Conservation (phyloP, 768 basidiomycete species). For the Pluteus cervinus region DNA sequence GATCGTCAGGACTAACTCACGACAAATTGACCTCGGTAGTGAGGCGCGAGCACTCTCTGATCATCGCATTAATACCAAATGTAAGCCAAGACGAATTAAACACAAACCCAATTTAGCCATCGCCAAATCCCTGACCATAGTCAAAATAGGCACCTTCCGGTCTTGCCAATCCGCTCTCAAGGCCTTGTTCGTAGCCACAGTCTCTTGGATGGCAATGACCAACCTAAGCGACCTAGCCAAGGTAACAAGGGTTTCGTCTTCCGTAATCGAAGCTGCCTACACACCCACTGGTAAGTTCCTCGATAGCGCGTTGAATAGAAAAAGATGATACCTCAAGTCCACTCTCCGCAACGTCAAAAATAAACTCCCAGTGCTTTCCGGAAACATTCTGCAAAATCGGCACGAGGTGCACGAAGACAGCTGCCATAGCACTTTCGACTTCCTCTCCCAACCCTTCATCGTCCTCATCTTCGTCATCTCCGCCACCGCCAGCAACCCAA, state of each 20-base stretch:
- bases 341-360: conserved; percentile 84
- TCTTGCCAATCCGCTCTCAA: conserved; percentile 67
- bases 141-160: conserved; percentile 45
- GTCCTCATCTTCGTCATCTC: conserved; percentile 67
- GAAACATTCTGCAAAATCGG: conserved; percentile 84
- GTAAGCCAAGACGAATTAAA: conserved; percentile 14
- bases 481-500: conserved; percentile 67
- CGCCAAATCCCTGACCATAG: conserved; percentile 56
- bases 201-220: conserved; percentile 61
- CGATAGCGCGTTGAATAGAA: neutral
- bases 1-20: conserved; percentile 62
- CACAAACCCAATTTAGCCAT: conserved; percentile 50
- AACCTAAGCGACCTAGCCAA: conserved; percentile 70
- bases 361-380: conserved; percentile 89
- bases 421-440: conserved; percentile 71
- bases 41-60: conserved; percentile 30
- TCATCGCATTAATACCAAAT: conserved; percentile 7
- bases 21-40: conserved; percentile 58
- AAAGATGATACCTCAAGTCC: conserved; percentile 71
- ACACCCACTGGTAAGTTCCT: neutral
- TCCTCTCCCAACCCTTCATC: conserved; percentile 68
- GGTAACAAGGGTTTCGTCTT: conserved; percentile 50
- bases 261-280: conserved; percentile 56
- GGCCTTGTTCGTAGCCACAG: conserved; percentile 65
- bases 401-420: conserved; percentile 68